Base-by-base conservation (phyloP, 1,284 basidiomycete genomes). In the Sanghuangporus weigelae region DNA sequence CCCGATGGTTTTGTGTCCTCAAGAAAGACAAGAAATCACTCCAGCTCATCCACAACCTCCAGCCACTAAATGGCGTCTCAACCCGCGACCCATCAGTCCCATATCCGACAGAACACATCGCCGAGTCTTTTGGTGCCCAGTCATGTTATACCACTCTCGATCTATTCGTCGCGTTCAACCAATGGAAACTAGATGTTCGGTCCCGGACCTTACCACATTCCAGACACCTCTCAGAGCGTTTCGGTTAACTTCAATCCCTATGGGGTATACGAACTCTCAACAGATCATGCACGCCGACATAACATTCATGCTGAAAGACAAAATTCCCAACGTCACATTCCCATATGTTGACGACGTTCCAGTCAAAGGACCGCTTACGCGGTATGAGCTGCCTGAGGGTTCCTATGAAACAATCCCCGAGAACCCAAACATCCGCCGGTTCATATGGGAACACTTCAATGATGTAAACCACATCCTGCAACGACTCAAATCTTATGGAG, bases 1-100 rank as follows among this genome's bases (percentile, higher is more conserved):
- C 73, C 0, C 16, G 70, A 12, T 79, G 77, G 77, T 81, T 81
- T 53, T 78, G 74, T 57, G 73, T 81, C 0, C 16, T 69, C 10
- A 75, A 76, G 66, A 72, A 71, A 42, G 69, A 8, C 54, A 71
- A 11, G 72, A 74, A 10, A n/a, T n/a, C n/a, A n/a, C n/a, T n/a
- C n/a, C n/a, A n/a, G n/a, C n/a, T n/a, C n/a, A n/a, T n/a, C n/a
- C 69, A 73, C 57, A 71, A 73, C 55, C 63, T 73, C 2, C 71
- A 73, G 54, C 68, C 66, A 21, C 63, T 74, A 0, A 74, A 74
- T 39, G 48, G 57, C 36, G 70, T 69, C 23, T 64, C 56, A 6
- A 68, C 65, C 67, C 58, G 8, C 51, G 72, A 50, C 72, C 75
- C 65, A n/a, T 73, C 35, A 71, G 70, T 77, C 71, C 64, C 70